Percentiles rank a stretch among this genome's conserved stretches.
phyloP scores from a whole-genome alignment of 192 early-diverging fungal species.

The Backusella mclennaniae region DNA sequence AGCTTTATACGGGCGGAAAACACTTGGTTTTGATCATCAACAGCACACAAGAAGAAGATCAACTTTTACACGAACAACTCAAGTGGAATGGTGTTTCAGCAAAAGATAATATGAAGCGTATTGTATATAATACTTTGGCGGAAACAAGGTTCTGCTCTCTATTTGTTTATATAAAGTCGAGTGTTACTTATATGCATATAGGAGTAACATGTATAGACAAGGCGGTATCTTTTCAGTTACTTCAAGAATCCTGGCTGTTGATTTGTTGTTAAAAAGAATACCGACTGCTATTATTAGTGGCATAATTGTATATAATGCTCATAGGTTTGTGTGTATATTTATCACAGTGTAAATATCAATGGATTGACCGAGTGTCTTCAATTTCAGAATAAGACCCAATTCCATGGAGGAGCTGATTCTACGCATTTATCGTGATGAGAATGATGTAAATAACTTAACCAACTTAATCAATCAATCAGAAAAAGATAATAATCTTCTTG shows the following conservation, averaged over 20 bases:
- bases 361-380: not conserved
- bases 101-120: conserved; percentile 34
- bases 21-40: conserved; percentile 82
- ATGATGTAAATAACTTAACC: conserved; percentile 47
- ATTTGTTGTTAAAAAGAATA: conserved; percentile 78
- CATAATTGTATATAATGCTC: conserved; percentile 84
- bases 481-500: not conserved
- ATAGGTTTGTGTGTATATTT: conserved; percentile 48
- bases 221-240: conserved; percentile 88
- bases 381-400: conserved; percentile 61
- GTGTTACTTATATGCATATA: conserved; percentile 22
- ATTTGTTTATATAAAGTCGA: not conserved
- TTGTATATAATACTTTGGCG: conserved; percentile 58
- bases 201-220: conserved; percentile 63
- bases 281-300: conserved; percentile 79
- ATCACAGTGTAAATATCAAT: not conserved
- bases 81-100: conserved; percentile 40
- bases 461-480: not conserved
- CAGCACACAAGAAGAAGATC: conserved; percentile 58
- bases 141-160: conserved; percentile 48
- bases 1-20: conserved; percentile 63
- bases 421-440: conserved; percentile 74
- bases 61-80: conserved; percentile 47
- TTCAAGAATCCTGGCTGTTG: conserved; percentile 86
- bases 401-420: conserved; percentile 92